phyloP scores from a whole-genome alignment of 1,139 yeast genomes.

The Saccharomyces hybrid region DNA sequence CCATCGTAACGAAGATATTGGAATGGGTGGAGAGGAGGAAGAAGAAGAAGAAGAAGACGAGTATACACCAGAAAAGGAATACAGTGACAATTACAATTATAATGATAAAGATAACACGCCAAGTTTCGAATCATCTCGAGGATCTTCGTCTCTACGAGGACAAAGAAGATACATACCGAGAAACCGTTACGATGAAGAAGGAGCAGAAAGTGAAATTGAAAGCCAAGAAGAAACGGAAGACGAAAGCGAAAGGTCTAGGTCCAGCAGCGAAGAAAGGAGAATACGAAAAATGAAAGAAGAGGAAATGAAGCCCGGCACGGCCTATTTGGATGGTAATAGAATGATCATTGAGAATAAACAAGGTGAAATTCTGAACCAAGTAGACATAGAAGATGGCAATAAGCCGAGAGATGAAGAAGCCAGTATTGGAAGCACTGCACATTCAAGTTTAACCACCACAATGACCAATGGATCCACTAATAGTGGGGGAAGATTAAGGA shows the following conservation, averaged over 20 bases:
- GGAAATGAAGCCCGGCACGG: slow-evolving; percentile 34
- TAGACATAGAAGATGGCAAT: slow-evolving; percentile 18
- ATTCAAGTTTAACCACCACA: slow-evolving; percentile 7
- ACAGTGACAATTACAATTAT: slow-evolving; percentile 3
- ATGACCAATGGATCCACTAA: slow-evolving; percentile 19
- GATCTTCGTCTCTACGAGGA: background rate
- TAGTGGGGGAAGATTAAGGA: slow-evolving; percentile 17
- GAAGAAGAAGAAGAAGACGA: slow-evolving; percentile 15
- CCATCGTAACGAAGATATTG: slow-evolving; percentile 2
- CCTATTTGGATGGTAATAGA: slow-evolving; percentile 65
- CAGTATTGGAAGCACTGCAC: slow-evolving; percentile 8
- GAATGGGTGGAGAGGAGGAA: slow-evolving; percentile 5
- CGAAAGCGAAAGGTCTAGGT: slow-evolving; percentile 5
- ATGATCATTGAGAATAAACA: slow-evolving; percentile 70
- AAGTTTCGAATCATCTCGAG: slow-evolving; percentile 6
- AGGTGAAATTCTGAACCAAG: slow-evolving; percentile 65
- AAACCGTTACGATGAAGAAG: slow-evolving; percentile 2
- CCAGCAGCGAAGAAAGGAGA: slow-evolving; percentile 9
- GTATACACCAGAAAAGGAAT: slow-evolving; percentile 3
- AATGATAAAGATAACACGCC: slow-evolving; percentile 7
- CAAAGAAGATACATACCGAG: slow-evolving; percentile 1
- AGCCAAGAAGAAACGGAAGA: slow-evolving; percentile 8
- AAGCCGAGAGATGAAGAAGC: slow-evolving; percentile 24
- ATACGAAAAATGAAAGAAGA: slow-evolving; percentile 12
- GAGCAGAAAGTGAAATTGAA: slow-evolving; percentile 4